Conservation (phyloP, 768 basidiomycete genomes). For the Russula sp. region DNA sequence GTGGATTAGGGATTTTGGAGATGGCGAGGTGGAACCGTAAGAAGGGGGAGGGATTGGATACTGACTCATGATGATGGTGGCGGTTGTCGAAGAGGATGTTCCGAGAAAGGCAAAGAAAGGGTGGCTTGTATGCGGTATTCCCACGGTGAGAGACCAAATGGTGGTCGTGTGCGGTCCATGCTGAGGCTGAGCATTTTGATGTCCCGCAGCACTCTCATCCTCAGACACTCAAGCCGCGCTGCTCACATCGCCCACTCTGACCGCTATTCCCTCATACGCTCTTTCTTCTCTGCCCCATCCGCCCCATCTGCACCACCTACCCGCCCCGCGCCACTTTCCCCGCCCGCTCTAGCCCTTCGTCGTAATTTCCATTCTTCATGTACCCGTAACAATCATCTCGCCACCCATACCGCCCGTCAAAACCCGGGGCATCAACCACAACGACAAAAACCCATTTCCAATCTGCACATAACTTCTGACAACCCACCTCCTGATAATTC, state of each 20-base stretch:
- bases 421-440: neutral
- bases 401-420: neutral
- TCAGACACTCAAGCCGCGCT: conserved; percentile 20
- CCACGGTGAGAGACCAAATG: neutral
- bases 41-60: conserved; percentile 62
- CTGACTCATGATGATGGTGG: conserved; percentile 34
- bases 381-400: neutral
- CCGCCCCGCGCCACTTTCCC: neutral
- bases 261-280: conserved; percentile 33
- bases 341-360: neutral
- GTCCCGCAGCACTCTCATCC: conserved; percentile 14
- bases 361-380: conserved; percentile 11
- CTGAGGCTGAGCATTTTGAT: neutral
- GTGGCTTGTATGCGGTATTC: neutral
- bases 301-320: neutral
- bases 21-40: conserved; percentile 47
- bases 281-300: conserved; percentile 28
- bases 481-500: conserved; percentile 13
- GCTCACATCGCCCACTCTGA: conserved; percentile 25
- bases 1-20: conserved; percentile 45
- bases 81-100: neutral
- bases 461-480: conserved; percentile 1
- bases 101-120: neutral
- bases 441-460: neutral
- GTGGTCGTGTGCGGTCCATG: neutral